phyloP scores from a whole-genome alignment of 1,139 yeast genomes.

The Suhomyces panamericanus region DNA sequence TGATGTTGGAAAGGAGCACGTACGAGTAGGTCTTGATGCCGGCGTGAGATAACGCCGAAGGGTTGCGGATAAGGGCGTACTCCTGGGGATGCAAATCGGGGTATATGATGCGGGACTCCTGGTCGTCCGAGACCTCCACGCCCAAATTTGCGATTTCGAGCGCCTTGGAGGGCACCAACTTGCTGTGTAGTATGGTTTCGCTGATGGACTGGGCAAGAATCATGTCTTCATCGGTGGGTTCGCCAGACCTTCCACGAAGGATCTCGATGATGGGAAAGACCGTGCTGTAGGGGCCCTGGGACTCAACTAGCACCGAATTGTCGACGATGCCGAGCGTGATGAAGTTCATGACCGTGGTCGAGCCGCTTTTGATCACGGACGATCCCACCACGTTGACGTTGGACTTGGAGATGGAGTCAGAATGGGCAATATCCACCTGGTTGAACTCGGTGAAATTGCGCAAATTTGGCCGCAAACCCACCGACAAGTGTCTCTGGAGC shows the following conservation, averaged over 20 bases:
- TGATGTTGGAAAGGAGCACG: conserved; percentile 71
- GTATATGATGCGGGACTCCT: conserved; percentile 26
- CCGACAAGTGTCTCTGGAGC: conserved; percentile 70
- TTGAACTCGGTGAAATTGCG: conserved; percentile 75
- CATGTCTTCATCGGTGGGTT: conserved; percentile 93
- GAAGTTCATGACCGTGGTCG: conserved; percentile 74
- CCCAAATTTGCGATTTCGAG: conserved; percentile 52
- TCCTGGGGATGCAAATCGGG: conserved; percentile 34
- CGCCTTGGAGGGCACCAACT: conserved; percentile 47
- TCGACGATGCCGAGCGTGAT: conserved; percentile 67
- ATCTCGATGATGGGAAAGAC: conserved; percentile 82
- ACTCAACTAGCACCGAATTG: conserved; percentile 18
- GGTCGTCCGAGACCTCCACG: conserved; percentile 44
- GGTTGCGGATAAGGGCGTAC: conserved; percentile 19
- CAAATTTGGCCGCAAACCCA: conserved; percentile 72
- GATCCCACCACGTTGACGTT: conserved; percentile 60
- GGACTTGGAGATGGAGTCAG: conserved; percentile 37
- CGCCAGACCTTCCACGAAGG: conserved; percentile 71
- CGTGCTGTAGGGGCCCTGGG: conserved; percentile 34
- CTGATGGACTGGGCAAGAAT: conserved; percentile 67
- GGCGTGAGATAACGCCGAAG: conserved; percentile 18
- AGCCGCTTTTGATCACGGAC: conserved; percentile 68
- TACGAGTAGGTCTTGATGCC: conserved; percentile 48
- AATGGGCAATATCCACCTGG: conserved; percentile 45
- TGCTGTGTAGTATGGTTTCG: conserved; percentile 58